phyloP scores from a whole-genome alignment of 2,329 filamentous ascomycete species.

The Alternaria infectoria region DNA sequence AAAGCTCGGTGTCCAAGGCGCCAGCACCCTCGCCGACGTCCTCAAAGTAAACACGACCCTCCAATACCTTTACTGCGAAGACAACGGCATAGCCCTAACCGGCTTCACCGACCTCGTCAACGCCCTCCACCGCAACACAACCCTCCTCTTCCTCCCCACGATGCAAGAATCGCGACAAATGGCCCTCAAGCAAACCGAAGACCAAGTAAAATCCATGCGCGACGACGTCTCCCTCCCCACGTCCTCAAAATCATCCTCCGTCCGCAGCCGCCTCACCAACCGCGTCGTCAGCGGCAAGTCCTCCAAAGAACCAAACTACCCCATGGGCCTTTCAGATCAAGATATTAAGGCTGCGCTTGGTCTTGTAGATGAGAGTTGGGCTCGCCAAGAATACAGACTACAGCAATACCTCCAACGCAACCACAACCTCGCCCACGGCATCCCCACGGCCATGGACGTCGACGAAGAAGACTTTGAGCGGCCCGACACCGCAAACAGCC shows the following conservation, averaged over 20 bases:
- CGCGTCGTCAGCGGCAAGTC: constrained; percentile 38
- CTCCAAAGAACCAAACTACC: constrained; percentile 30
- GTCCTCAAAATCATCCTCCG: constrained; percentile 38
- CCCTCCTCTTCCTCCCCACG: constrained; percentile 65
- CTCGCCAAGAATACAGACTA: constrained; percentile 55
- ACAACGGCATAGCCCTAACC: constrained; percentile 74
- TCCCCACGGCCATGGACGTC: constrained; percentile 52
- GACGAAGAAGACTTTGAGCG: constrained; percentile 56
- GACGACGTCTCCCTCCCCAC: constrained; percentile 42
- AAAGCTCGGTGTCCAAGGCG: constrained; percentile 71
- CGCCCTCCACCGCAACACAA: constrained; percentile 69
- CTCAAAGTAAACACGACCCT: constrained; percentile 68
- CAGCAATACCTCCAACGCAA: constrained; percentile 57
- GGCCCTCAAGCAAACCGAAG: constrained; percentile 65
- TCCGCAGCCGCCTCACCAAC: constrained; percentile 43
- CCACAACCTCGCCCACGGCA: constrained; percentile 52
- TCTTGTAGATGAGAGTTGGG: constrained; percentile 58
- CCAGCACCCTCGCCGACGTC: constrained; percentile 72
- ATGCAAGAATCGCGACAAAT: constrained; percentile 68
- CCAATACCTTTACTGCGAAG: constrained; percentile 71
- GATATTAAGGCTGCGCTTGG: constrained; percentile 58
- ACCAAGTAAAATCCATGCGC: constrained; percentile 61
- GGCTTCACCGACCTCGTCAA: constrained; percentile 74
- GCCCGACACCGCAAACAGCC: constrained; percentile 48
- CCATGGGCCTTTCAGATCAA: constrained; percentile 51